Evolutionary conservation across 768 basidiomycete species (phyloP), one percentile per base, ranked within the genome.

Genomic region (Russula sp.): DNA sequence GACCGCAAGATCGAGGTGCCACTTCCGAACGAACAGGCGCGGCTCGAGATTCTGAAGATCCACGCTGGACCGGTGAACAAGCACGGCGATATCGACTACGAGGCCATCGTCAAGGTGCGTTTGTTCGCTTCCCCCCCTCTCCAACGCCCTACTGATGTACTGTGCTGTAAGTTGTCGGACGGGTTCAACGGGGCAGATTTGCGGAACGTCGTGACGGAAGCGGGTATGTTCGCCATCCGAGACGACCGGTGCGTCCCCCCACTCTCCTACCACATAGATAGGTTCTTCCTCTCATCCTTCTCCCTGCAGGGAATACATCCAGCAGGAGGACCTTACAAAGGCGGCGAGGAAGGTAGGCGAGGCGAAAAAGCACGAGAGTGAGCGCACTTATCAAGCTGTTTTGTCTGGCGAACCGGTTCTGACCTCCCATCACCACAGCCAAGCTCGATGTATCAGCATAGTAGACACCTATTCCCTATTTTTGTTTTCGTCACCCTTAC

Each of bases 1-100:
- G 97, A 99, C 75, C 83, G 96, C 51, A 98, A 98, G 77, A 96
- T 99, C 66, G 96, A 98, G 77, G 91, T 99, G 55, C 95, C 96
- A 9, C 79, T 98, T 53, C 97, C 97, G 1, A 98, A 99, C 71
- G 97, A 98, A 73, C 94, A 97, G 73, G 94, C 91, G 1, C 87
- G 97, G 22, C 72, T 94, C 61, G 97, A 98, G 75, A 98, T 99
- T 70, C 81, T 99, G 68, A 98, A 99, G 78, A 98, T 99, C 64
- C 97, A 99, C 72, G 87, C 94, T 8, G 86, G 83, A 20, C 91
- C 93, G 3, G 94, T 98, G 61, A 94, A 93, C 77, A 99, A 99
- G 79, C 82, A 81, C 39, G 94, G 92, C 4, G 95, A 97, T 49
- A 94, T 99, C 18, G 96, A 99, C 73, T 98, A 94, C 70, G 97